Conservation (phyloP, 2,329 filamentous ascomycete species). For the Ascochyta koolunga region DNA sequence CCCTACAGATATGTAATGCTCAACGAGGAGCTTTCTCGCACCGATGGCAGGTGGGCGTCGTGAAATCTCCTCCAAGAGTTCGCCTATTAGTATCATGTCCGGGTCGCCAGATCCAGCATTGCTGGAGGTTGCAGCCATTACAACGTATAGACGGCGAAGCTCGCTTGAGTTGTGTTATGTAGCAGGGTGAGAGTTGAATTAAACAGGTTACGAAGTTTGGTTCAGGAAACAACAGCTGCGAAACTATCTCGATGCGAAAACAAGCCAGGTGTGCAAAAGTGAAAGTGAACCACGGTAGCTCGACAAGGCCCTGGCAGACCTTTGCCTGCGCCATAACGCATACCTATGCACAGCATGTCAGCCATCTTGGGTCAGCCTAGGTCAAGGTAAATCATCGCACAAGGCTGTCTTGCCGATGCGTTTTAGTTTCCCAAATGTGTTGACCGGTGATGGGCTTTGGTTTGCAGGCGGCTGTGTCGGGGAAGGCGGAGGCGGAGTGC, state of each 20-base stretch:
- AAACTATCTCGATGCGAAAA: not conserved
- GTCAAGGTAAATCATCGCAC: not conserved
- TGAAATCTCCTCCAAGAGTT: conserved; percentile 41
- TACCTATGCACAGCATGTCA: not conserved
- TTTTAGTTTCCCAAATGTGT: not conserved
- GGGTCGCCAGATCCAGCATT: conserved; percentile 31
- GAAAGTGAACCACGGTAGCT: not conserved
- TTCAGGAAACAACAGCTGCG: not conserved
- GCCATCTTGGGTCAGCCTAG: not conserved
- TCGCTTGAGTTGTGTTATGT: too few species aligned
- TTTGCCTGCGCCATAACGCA: not conserved
- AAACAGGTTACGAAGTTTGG: too few species aligned
- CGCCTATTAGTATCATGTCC: conserved; percentile 41
- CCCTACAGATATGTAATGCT: conserved; percentile 42
- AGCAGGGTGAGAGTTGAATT: too few species aligned
- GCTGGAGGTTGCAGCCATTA: conserved; percentile 16
- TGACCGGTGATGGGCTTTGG: conserved; percentile 7
- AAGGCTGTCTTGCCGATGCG: not conserved
- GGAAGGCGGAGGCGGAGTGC: not conserved
- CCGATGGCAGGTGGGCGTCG: conserved; percentile 36
- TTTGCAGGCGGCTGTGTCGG: not conserved
- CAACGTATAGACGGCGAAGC: too few species aligned
- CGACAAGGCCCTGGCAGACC: not conserved
- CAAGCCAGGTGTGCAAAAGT: not conserved
- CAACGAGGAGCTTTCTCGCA: conserved; percentile 39